Percentiles rank a stretch among this genome's conserved stretches.
phyloP scores from a whole-genome alignment of 768 basidiomycete genomes.

The Mrakia gelida region DNA sequence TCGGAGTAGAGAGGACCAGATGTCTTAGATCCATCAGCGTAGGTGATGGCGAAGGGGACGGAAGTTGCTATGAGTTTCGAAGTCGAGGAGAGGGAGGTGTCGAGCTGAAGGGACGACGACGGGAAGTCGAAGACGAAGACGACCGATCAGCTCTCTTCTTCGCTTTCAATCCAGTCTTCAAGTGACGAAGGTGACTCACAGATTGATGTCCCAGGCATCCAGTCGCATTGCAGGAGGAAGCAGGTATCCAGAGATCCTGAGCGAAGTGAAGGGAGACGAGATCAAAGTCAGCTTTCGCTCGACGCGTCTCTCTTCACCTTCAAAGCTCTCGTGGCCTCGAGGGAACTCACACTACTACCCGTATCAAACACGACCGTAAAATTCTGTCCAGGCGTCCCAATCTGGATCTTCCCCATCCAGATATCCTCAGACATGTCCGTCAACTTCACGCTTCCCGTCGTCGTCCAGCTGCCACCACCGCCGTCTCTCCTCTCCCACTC shows the following conservation, averaged over 20 bases:
- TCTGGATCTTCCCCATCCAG: conserved; percentile 49
- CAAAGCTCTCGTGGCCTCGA: neutral
- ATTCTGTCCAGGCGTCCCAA: conserved; percentile 56
- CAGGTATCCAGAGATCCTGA: neutral
- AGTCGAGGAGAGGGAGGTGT: neutral
- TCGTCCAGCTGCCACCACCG: neutral
- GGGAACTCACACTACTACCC: conserved; percentile 48
- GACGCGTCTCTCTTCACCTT: neutral
- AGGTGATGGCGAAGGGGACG: neutral
- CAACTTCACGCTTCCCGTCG: neutral
- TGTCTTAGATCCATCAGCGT: conserved; percentile 8
- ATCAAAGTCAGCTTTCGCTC: neutral
- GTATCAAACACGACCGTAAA: conserved; percentile 58
- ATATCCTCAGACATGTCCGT: conserved; percentile 4
- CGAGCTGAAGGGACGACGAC: neutral
- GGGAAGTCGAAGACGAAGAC: neutral
- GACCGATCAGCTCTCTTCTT: neutral
- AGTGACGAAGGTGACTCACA: neutral
- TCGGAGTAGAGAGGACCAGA: neutral
- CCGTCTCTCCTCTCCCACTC: neutral
- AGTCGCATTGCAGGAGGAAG: neutral
- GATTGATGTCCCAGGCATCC: neutral
- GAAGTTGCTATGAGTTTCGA: too few relatives aligned
- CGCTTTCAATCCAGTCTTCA: too few relatives aligned
- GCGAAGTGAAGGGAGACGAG: too few relatives aligned